Percentiles rank a stretch among this genome's conserved stretches.
Evolutionary conservation across 2,329 filamentous ascomycete genomes (phyloP).

Genomic region (Cladosporium phlei): DNA sequence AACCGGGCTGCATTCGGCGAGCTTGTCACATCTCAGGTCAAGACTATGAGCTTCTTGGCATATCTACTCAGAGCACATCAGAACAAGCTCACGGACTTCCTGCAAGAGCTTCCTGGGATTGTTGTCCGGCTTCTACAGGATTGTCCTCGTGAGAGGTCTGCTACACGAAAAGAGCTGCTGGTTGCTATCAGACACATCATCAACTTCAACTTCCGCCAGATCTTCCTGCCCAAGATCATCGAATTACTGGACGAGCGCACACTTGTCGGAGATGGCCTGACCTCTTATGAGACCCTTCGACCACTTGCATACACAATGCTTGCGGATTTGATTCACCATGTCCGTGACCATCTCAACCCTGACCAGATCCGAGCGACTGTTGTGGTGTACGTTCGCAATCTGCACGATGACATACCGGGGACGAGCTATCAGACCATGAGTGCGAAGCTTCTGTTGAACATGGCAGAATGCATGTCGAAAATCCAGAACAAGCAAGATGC

Average conservation of each 20-base stretch:
- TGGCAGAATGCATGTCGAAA: conserved; percentile 96
- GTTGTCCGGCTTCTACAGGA: conserved; percentile 89
- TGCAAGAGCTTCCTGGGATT: conserved; percentile 78
- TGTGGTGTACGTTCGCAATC: conserved; percentile 92
- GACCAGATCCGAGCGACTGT: conserved; percentile 94
- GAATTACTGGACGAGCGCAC: conserved; percentile 91
- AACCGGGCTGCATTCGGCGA: conserved; percentile 93
- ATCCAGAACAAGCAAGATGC: conserved; percentile 90
- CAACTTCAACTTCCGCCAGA: conserved; percentile 96
- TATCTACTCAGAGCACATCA: conserved; percentile 87
- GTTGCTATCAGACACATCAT: conserved; percentile 98
- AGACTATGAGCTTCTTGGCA: conserved; percentile 97
- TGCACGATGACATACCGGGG: conserved; percentile 82
- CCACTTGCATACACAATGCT: conserved; percentile 97
- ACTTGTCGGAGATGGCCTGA: conserved; percentile 89
- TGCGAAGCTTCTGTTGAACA: conserved; percentile 90
- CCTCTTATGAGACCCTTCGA: conserved; percentile 93
- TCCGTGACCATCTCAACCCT: conserved; percentile 79
- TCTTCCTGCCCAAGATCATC: conserved; percentile 91
- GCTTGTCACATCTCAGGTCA: conserved; percentile 95
- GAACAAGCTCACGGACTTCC: conserved; percentile 79
- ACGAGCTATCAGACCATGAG: conserved; percentile 99
- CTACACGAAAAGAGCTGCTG: conserved; percentile 86
- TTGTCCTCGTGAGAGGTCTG: conserved; percentile 89
- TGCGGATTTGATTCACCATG: conserved; percentile 94